phyloP scores from a whole-genome alignment of 345 rosid species.

The Mallotus nudiflorus region DNA sequence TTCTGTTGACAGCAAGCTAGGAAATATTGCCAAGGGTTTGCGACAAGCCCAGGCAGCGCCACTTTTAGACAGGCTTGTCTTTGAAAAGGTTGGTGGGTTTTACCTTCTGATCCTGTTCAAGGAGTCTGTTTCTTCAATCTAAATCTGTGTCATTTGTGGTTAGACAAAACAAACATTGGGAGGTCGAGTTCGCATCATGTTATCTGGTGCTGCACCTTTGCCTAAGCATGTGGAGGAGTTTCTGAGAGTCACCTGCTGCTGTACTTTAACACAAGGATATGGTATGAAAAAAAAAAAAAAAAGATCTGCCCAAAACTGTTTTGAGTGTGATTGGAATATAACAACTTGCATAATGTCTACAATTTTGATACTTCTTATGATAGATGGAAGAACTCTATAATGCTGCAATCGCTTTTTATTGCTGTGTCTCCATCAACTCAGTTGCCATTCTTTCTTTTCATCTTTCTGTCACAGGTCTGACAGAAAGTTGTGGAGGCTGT shows the following conservation, averaged over 20 bases:
- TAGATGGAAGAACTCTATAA: too few relatives aligned
- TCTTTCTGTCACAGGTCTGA: conserved; percentile 57
- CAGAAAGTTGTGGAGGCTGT: conserved; percentile 92
- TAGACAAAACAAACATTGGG: conserved; percentile 85
- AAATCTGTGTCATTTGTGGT: conserved; percentile 13
- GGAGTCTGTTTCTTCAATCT: conserved; percentile 4
- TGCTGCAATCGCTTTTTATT: background rate
- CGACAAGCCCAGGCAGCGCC: conserved; percentile 91
- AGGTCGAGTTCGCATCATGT: conserved; percentile 67
- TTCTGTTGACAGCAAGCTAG: conserved; percentile 60
- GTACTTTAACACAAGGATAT: conserved; percentile 89
- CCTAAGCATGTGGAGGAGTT: conserved; percentile 92
- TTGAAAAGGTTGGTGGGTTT: conserved; percentile 60
- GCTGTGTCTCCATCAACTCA: background rate
- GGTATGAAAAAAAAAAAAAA: conserved; percentile 41
- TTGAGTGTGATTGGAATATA: too few relatives aligned
- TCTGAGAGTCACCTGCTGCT: conserved; percentile 71
- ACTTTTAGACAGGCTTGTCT: conserved; percentile 69
- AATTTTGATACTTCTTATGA: too few relatives aligned
- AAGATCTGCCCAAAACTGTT: too few relatives aligned
- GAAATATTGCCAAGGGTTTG: conserved; percentile 65
- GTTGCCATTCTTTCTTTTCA: background rate
- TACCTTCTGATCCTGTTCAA: background rate
- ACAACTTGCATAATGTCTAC: too few relatives aligned
- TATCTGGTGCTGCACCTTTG: conserved; percentile 96